phyloP scores from a whole-genome alignment of 176 grass and related monocot genomes.

The maize (Zea mays) region Zm-B73-REFERENCE-NAM-5.0 NC_050102.1:143738501-143739000 shows the following conservation, averaged over 20 bases:
- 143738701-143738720: background rate
- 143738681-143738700: background rate
- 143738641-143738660: slow-evolving; percentile 92
- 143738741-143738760: slow-evolving; percentile 10
- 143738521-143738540: slow-evolving; percentile 7
- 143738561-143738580: slow-evolving; percentile 94
- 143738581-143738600: slow-evolving; percentile 93
- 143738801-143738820: slow-evolving; percentile 91
- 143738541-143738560: slow-evolving; percentile 39
- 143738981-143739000: background rate
- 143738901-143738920: background rate
- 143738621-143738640: slow-evolving; percentile 92
- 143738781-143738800: slow-evolving; percentile 87
- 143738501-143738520: slow-evolving; percentile 11
- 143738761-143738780: background rate
- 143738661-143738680: slow-evolving; percentile 42
- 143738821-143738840: slow-evolving; percentile 80
- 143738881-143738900: slow-evolving; percentile 16
- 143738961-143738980: background rate
- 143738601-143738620: slow-evolving; percentile 86
- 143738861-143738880: slow-evolving; percentile 67
- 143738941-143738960: background rate
- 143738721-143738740: background rate
- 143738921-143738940: background rate
- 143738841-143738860: slow-evolving; percentile 83